Conservation (phyloP, 306 rosid genomes). For the Heteromeles arbutifolia region DNA sequence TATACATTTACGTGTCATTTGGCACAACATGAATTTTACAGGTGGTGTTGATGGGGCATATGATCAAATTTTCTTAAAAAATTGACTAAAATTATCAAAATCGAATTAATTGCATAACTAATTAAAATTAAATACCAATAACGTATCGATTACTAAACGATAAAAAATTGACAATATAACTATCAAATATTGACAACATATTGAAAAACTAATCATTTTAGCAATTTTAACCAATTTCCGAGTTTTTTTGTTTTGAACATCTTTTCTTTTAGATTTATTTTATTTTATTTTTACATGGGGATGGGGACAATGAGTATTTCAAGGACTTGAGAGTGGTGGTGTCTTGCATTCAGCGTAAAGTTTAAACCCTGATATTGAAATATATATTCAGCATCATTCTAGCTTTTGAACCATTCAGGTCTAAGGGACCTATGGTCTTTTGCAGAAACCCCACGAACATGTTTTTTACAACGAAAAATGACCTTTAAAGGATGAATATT, state of each 20-base stretch:
- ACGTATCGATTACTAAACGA: no score
- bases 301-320: conserved; percentile 43
- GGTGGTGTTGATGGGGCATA: not conserved
- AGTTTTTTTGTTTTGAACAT: not conserved
- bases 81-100: no score
- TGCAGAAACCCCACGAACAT: conserved; percentile 54
- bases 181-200: not conserved
- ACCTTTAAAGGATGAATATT: conserved; percentile 20
- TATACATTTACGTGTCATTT: no score
- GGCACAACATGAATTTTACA: not conserved
- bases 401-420: conserved; percentile 56
- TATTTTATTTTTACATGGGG: not conserved
- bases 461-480: conserved; percentile 36
- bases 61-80: not conserved
- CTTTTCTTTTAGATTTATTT: not conserved
- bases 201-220: no score
- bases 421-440: conserved; percentile 39
- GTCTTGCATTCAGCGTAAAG: conserved; percentile 80
- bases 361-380: conserved; percentile 31
- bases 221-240: no score
- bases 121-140: no score
- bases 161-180: no score
- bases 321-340: conserved; percentile 46
- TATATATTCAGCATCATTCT: conserved; percentile 61
- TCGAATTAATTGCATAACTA: no score